Evolutionary conservation across 495 filamentous ascomycete genomes (phyloP), one percentile per base, ranked within the genome.

Genomic region (Penicillium tannophilum): DNA sequence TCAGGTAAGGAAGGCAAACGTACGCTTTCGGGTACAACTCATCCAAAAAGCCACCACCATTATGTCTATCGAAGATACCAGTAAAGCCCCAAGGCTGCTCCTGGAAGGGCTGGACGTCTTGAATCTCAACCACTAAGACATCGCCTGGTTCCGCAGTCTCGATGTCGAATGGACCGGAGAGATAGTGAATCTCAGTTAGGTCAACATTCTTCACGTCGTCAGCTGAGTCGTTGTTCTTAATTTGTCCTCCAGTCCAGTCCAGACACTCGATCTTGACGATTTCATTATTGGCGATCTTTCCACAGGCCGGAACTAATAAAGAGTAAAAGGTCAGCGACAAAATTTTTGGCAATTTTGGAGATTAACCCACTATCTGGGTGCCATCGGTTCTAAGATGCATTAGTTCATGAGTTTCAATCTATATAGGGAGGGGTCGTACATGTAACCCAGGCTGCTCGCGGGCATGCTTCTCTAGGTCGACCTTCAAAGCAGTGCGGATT

Each of bases 241-340:
- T 97, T 63, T 96, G 93, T 1, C 93, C 93, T 16, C 91, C 91
- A 60, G 81, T 82, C 87, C 90, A 93, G 73, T 98, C 93, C 20
- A 96, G 76, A 63, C 93, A 98, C 81, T 97, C 91, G 64, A 98
- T 93, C 76, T 96, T 96, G 60, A 97, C 93, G 3, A 90, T 87
- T 72, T 98, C 93, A 39, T 86, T 87, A 70, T 93, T 88, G 63
- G 86, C 86, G 70, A 98, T 94, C 44, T 84, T 87, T 33, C 82
- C 89, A 41, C 76, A 80, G 53, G 82, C 84, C 12, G 93, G 93
- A 63, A 98, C 91, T 93, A 44, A 54, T n/a, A 44, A 5, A 30
- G 11, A 62, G 30, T 63, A 10, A 3, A 36, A 12, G 46, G 23
- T 55, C 47, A 47, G 42, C 20, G 12, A n/a, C 6, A 9, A 1